Base-by-base conservation (phyloP, 1,139 yeast species). In the Diutina rugosa region DNA sequence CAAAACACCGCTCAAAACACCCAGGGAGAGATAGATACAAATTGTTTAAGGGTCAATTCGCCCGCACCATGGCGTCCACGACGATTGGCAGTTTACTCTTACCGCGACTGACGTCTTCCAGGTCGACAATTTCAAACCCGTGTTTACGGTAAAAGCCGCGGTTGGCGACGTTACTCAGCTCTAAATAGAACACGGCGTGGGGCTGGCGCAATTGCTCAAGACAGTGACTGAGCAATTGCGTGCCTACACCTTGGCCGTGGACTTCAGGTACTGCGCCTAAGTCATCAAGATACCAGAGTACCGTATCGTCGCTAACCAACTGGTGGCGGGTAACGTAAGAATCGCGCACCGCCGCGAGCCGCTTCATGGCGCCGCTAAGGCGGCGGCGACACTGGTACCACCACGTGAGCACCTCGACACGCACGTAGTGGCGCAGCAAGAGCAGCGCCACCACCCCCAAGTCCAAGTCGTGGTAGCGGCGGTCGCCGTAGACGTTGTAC, bases 191-290 rank as follows among this genome's bases (percentile, higher is more conserved):
- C 8, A 30, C 30, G 8, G 29, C 35, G 29, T n/a, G 16, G 6
- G 21, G 14, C 44, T n/a, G 44, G 26, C 12, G 41, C 21, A 49
- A 69, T 56, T 64, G 63, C 16, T 65, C 65, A 54, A 69, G 59
- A 56, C 69, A 64, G 62, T 70, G 69, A 55, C 72, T 67, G 57
- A 73, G 63, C 56, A 73, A 65, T 56, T 67, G 62, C 61, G 68
- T 69, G 55, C 76, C 78, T 58, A 73, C 66, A 7, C 77, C 75
- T 58, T 70, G 70, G 56, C 78, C 77, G 59, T 71, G 68, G 72
- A 72, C 71, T 18, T 71, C 63, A 14, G 77, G 77, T 55, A 72
- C 64, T 51, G 73, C 69, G 41, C 77, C 76, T 58, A 73, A 65
- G 62, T 73, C 77, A 63, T 70, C 67, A 58, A 73, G 67, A 62